A percentile compares a stretch with the other conserved stretches of the same genome.
phyloP scores from a whole-genome alignment of 306 rosid species.

The Hippophae rhamnoides region DNA sequence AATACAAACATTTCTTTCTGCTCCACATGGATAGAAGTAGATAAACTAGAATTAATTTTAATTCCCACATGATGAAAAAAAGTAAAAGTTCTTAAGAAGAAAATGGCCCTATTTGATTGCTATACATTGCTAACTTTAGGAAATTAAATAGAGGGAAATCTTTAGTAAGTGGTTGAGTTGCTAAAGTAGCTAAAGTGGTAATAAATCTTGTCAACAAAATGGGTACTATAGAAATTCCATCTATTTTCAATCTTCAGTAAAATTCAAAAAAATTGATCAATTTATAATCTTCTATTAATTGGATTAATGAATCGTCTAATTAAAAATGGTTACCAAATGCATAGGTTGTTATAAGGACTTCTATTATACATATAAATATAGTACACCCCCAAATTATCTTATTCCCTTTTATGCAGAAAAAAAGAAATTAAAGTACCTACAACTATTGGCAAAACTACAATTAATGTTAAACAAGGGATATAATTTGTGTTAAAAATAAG shows the following conservation, averaged over 20 bases:
- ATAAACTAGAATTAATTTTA: too few relatives aligned
- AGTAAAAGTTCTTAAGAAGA: too few relatives aligned
- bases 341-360: constrained; percentile 3
- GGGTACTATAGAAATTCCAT: neutral
- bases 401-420: constrained; percentile 1
- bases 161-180: neutral
- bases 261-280: neutral
- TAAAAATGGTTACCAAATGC: constrained; percentile 6
- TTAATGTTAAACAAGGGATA: too few relatives aligned
- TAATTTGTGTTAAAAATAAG: too few relatives aligned
- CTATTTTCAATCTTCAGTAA: neutral
- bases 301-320: constrained; percentile 5
- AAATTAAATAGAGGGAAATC: neutral
- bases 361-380: neutral
- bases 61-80: too few relatives aligned
- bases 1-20: neutral
- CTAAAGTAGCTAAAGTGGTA: neutral
- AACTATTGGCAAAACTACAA: too few relatives aligned
- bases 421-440: neutral
- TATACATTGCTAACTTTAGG: too few relatives aligned
- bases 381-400: neutral
- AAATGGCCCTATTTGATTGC: too few relatives aligned
- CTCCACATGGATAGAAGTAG: neutral
- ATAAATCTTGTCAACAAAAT: neutral
- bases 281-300: constrained; percentile 2